These are phyloP conservation scores for Penicilliopsis zonata DNA, from an alignment of 495 filamentous ascomycete species.

Conservation along the genomic window DNA sequence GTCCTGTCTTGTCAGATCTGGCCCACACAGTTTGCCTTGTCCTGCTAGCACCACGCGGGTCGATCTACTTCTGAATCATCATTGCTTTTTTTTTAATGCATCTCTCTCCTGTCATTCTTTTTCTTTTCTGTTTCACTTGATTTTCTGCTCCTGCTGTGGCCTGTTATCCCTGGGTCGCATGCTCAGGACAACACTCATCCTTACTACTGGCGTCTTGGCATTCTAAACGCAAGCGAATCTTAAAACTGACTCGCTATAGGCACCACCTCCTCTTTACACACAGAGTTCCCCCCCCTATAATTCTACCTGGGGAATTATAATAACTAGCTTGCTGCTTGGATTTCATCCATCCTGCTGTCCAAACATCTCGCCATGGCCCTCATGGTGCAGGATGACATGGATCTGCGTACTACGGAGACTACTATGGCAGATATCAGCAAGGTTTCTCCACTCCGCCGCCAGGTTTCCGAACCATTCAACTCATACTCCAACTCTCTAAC, in stretches of 20 bases:
- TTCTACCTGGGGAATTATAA: neutral
- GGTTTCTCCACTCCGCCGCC: conserved; percentile 31
- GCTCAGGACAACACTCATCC: conserved; percentile 1
- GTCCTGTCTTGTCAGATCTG: neutral
- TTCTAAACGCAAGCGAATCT: conserved; percentile 32
- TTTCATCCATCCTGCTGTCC: neutral
- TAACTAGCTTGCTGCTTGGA: neutral
- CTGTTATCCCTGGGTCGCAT: no score
- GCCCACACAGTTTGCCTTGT: neutral
- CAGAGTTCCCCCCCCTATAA: conserved; percentile 3
- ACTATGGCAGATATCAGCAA: conserved; percentile 26
- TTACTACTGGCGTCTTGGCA: conserved; percentile 31
- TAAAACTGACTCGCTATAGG: conserved; percentile 21
- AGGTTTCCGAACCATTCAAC: conserved; percentile 31
- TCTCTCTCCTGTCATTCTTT: conserved; percentile 17
- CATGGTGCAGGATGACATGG: conserved; percentile 22
- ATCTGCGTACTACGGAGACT: conserved; percentile 27
- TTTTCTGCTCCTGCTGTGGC: no score
- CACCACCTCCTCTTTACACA: conserved; percentile 9
- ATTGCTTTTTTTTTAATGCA: conserved; percentile 11
- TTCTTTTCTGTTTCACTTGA: conserved; percentile 10
- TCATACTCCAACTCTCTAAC: conserved; percentile 24
- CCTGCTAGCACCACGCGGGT: conserved; percentile 4
- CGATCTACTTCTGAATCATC: conserved; percentile 8
- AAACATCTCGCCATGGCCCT: conserved; percentile 19